Conservation (phyloP, 2,329 filamentous ascomycete genomes). For the Fusarium sp. region DNA sequence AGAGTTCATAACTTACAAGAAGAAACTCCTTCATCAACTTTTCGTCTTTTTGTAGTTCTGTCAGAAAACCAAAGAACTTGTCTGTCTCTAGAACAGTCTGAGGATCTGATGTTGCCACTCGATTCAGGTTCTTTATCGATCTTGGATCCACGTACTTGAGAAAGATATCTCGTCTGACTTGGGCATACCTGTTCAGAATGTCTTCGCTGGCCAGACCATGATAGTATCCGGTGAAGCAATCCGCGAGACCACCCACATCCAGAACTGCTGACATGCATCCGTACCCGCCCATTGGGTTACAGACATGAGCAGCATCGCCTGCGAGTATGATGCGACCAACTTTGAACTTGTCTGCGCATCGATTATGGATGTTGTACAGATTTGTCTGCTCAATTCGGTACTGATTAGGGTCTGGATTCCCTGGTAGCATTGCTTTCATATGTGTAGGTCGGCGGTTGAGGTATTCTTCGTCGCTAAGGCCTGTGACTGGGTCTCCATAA, state of each 20-base stretch:
- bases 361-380: conserved; percentile 15
- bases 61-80: conserved; percentile 1
- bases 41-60: neutral
- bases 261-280: conserved; percentile 12
- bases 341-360: conserved; percentile 6
- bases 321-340: neutral
- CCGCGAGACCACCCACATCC: conserved; percentile 5
- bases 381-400: conserved; percentile 10
- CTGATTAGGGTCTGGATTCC: neutral
- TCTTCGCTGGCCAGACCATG: neutral
- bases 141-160: conserved; percentile 8
- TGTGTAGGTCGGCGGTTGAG: neutral
- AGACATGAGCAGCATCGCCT: conserved; percentile 9
- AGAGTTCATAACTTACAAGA: neutral
- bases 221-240: conserved; percentile 11
- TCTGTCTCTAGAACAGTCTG: conserved; percentile 2
- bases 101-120: conserved; percentile 3
- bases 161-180: conserved; percentile 4
- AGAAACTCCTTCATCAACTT: neutral
- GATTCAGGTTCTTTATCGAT: conserved; percentile 15
- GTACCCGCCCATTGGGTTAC: conserved; percentile 16
- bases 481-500: conserved; percentile 3
- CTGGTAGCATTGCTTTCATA: conserved; percentile 13
- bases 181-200: neutral
- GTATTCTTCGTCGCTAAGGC: conserved; percentile 10